Conservation (phyloP, 257 asterid genomes). For the Solanum tacnaense region DNA sequence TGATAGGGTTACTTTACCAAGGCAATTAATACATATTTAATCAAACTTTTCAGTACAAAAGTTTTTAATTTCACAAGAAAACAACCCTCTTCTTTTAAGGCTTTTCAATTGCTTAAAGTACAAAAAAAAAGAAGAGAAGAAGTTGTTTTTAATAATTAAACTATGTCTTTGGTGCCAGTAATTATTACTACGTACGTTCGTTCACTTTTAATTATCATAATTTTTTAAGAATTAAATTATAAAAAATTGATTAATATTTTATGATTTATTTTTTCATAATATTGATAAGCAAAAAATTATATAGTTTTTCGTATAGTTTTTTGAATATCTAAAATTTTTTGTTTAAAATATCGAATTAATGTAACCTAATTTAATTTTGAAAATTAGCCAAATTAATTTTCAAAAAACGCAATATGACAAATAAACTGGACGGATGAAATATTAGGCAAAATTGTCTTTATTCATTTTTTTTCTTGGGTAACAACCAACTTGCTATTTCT, state of each 20-base stretch:
- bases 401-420: fast-evolving
- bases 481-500: neutral
- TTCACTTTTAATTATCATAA: too few relatives aligned
- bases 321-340: too few relatives aligned
- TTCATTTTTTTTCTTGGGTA: neutral
- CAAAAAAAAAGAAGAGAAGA: fast-evolving
- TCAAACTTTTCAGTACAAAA: neutral
- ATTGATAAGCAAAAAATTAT: too few relatives aligned
- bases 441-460: neutral
- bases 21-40: neutral
- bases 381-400: too few relatives aligned
- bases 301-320: too few relatives aligned
- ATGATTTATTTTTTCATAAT: too few relatives aligned
- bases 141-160: neutral
- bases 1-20: neutral
- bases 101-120: conserved; percentile 4
- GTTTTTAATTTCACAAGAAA: neutral
- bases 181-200: too few relatives aligned
- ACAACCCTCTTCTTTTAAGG: neutral
- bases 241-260: too few relatives aligned
- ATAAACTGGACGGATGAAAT: too few relatives aligned
- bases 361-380: too few relatives aligned
- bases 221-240: too few relatives aligned
- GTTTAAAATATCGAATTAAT: too few relatives aligned
- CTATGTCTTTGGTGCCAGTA: neutral